Conservation (phyloP, 768 basidiomycete genomes). For the Imleria badia region DNA sequence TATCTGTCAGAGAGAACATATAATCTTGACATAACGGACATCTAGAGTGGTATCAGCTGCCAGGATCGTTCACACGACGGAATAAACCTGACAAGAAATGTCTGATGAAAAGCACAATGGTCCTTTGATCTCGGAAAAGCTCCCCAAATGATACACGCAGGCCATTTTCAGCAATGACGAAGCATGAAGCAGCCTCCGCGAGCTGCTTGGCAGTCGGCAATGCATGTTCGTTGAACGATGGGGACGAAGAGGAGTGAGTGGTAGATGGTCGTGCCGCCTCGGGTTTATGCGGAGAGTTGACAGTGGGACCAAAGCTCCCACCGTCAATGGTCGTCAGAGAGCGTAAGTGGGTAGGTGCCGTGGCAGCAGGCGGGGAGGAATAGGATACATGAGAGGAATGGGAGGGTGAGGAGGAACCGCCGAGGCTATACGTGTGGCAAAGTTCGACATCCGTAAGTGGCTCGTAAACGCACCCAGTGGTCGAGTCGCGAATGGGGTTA, state of each 20-base stretch:
- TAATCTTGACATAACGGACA: slow-evolving; percentile 89
- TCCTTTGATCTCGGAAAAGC: slow-evolving; percentile 55
- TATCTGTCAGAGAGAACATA: slow-evolving; percentile 61
- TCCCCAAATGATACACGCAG: slow-evolving; percentile 65
- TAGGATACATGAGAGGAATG: slow-evolving; percentile 12
- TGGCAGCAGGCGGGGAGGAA: slow-evolving; percentile 4
- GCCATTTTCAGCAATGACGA: slow-evolving; percentile 69
- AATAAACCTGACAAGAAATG: slow-evolving; percentile 64
- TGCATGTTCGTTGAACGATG: slow-evolving; percentile 42
- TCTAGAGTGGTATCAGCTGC: slow-evolving; percentile 32
- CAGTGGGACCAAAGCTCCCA: slow-evolving; percentile 1
- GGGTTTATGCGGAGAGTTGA: neutral
- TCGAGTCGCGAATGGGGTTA: slow-evolving; percentile 20
- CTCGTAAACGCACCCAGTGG: slow-evolving; percentile 27
- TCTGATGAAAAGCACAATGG: slow-evolving; percentile 81
- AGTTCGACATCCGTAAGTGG: slow-evolving; percentile 31
- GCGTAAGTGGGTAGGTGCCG: slow-evolving; percentile 20
- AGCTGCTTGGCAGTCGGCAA: slow-evolving; percentile 58
- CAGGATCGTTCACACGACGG: slow-evolving; percentile 1
- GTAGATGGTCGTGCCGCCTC: slow-evolving; percentile 19
- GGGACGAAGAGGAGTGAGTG: slow-evolving; percentile 7
- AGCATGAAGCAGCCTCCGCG: slow-evolving; percentile 56
- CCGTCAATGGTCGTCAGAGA: slow-evolving; percentile 23
- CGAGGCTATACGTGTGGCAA: slow-evolving; percentile 12
- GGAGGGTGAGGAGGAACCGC: slow-evolving; percentile 14